Evolutionary conservation across 2,329 filamentous ascomycete species (phyloP).

Genomic region (Calonectria hongkongensis): DNA sequence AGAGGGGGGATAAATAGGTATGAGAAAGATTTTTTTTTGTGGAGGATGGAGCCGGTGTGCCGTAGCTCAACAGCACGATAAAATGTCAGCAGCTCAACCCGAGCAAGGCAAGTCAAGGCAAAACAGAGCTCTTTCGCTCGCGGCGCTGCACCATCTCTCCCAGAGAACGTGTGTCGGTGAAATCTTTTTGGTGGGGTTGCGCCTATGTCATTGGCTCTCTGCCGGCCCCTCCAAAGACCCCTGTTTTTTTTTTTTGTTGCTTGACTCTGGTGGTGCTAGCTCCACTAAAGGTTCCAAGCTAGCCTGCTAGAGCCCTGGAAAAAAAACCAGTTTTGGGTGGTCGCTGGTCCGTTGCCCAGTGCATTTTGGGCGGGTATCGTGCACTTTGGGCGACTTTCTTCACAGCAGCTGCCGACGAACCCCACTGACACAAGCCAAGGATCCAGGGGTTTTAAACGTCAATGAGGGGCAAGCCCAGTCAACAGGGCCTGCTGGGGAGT

Average conservation of each 20-base stretch:
- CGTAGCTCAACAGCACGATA: constrained; percentile 24
- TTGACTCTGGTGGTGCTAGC: constrained; percentile 20
- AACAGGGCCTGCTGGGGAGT: neutral
- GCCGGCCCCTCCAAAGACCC: constrained; percentile 47
- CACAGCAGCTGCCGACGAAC: constrained; percentile 40
- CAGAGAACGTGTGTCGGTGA: constrained; percentile 42
- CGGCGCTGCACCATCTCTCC: constrained; percentile 24
- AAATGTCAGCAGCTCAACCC: constrained; percentile 19
- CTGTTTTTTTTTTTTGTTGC: constrained; percentile 45
- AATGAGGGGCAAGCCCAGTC: constrained; percentile 3
- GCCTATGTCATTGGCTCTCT: constrained; percentile 55
- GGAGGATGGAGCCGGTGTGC: constrained; percentile 33
- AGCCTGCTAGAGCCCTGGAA: constrained; percentile 15
- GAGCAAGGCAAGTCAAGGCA: constrained; percentile 32
- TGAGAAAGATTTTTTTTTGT: constrained; percentile 36
- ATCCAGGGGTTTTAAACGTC: constrained; percentile 42
- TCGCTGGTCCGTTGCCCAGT: constrained; percentile 30
- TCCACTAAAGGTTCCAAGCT: constrained; percentile 30
- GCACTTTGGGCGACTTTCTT: constrained; percentile 39
- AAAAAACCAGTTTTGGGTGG: constrained; percentile 28
- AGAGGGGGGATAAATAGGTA: constrained; percentile 20
- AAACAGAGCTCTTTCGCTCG: constrained; percentile 43
- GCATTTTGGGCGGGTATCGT: constrained; percentile 5
- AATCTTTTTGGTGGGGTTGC: constrained; percentile 56
- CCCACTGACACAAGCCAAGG: constrained; percentile 45